Percentiles rank a stretch among this genome's conserved stretches.
phyloP scores from a whole-genome alignment of 2,329 filamentous ascomycete genomes.

The Paraconiothyrium brasiliense region DNA sequence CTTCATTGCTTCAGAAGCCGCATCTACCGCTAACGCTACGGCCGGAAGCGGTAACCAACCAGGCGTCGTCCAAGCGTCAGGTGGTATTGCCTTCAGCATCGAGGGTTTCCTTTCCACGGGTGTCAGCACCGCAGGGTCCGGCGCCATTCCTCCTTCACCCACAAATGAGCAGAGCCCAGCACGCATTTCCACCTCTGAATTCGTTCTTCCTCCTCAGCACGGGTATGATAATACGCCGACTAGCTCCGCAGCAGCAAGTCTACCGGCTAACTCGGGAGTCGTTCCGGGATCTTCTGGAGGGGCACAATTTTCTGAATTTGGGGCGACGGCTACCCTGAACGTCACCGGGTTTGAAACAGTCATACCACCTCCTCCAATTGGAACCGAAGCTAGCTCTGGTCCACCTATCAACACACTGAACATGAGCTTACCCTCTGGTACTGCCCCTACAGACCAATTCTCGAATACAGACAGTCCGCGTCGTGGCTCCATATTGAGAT shows the following conservation, averaged over 20 bases:
- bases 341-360: slow-evolving; percentile 21
- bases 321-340: slow-evolving; percentile 17
- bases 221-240: slow-evolving; percentile 16
- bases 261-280: slow-evolving; percentile 5
- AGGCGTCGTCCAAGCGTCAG: slow-evolving; percentile 11
- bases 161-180: slow-evolving; percentile 35
- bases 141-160: slow-evolving; percentile 6
- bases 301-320: slow-evolving; percentile 7
- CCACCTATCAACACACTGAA: neutral
- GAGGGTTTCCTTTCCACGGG: slow-evolving; percentile 3
- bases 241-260: slow-evolving; percentile 5
- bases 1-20: slow-evolving; percentile 16
- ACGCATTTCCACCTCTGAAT: neutral
- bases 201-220: slow-evolving; percentile 12
- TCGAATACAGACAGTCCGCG: too few relatives aligned
- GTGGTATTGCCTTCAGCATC: slow-evolving; percentile 4
- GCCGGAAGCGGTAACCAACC: neutral
- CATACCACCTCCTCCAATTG: slow-evolving; percentile 12
- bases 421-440: slow-evolving; percentile 10
- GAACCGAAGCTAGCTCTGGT: slow-evolving; percentile 15
- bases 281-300: slow-evolving; percentile 15
- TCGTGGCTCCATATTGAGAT: too few relatives aligned
- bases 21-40: slow-evolving; percentile 1
- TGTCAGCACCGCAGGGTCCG: neutral
- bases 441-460: slow-evolving; percentile 4